These are phyloP conservation scores for Polyporus arcularius DNA, from an alignment of 768 basidiomycete species.

Conservation along the genomic window DNA sequence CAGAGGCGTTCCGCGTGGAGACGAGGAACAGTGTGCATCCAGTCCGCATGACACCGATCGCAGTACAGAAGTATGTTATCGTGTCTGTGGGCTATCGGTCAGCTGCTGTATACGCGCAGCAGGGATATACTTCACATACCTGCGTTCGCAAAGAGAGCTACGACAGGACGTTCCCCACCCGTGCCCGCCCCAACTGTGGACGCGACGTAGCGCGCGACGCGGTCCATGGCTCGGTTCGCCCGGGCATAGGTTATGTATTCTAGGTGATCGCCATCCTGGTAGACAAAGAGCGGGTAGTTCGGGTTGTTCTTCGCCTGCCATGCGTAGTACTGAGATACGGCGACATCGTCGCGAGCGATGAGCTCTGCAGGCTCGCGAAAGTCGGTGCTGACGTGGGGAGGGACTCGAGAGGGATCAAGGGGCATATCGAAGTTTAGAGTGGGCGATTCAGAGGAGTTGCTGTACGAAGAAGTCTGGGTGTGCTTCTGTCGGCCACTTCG, in stretches of 20 bases:
- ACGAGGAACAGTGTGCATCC: constrained; percentile 34
- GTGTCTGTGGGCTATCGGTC: constrained; percentile 23
- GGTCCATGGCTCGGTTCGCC: constrained; percentile 29
- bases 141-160: constrained; percentile 28
- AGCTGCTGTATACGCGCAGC: background rate
- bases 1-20: constrained; percentile 34
- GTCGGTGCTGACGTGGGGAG: constrained; percentile 9
- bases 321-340: constrained; percentile 37
- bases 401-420: constrained; percentile 7
- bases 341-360: constrained; percentile 8
- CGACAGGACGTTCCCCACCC: constrained; percentile 15
- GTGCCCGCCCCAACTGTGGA: background rate
- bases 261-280: constrained; percentile 19
- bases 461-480: too few relatives aligned
- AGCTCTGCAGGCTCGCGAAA: constrained; percentile 2
- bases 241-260: constrained; percentile 26
- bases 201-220: constrained; percentile 22
- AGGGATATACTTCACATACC: constrained; percentile 2
- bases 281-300: constrained; percentile 36
- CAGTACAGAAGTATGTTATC: constrained; percentile 20
- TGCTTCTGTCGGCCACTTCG: too few relatives aligned
- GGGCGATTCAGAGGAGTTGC: too few relatives aligned
- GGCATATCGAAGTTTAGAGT: background rate
- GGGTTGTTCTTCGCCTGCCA: constrained; percentile 34
- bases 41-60: constrained; percentile 22